Percentiles rank a stretch among this genome's conserved stretches.
Conservation (phyloP, 2,329 filamentous ascomycete genomes). For the Didymella pinodella region DNA sequence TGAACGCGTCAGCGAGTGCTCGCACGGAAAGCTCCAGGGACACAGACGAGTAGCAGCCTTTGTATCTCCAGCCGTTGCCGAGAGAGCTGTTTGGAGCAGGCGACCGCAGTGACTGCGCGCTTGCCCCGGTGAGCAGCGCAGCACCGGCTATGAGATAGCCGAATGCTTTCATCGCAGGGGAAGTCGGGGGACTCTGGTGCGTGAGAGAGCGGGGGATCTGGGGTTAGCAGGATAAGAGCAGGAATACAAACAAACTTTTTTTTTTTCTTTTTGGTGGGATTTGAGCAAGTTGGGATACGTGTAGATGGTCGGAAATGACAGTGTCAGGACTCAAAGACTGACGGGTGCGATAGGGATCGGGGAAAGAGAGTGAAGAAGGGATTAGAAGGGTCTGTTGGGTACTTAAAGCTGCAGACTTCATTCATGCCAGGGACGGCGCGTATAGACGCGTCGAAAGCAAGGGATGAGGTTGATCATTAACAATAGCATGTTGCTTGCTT, state of each 20-base stretch:
- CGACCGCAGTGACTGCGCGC: conserved; percentile 6
- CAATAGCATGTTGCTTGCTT: neutral
- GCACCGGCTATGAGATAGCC: conserved; percentile 29
- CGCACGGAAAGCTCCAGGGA: too few species aligned
- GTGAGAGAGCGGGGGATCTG: neutral
- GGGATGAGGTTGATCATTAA: conserved; percentile 3
- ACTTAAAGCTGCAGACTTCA: neutral
- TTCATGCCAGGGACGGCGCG: conserved; percentile 1
- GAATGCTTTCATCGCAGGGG: conserved; percentile 27
- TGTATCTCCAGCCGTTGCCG: conserved; percentile 24
- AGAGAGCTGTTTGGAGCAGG: conserved; percentile 14
- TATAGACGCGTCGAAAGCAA: conserved; percentile 7
- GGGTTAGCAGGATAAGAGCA: neutral
- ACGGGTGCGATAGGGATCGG: neutral
- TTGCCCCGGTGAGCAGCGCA: conserved; percentile 18
- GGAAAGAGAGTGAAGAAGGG: neutral
- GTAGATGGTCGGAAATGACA: neutral
- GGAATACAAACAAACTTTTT: neutral
- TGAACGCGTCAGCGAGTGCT: too few species aligned
- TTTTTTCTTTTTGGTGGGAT: neutral
- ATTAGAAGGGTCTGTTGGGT: neutral
- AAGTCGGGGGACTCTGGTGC: neutral
- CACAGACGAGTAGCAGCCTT: conserved; percentile 29
- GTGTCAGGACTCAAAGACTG: neutral
- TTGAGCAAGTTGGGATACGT: too few species aligned